Evolutionary conservation across 1,284 basidiomycete species (phyloP), one percentile per base, ranked within the genome.

Genomic region (Trametes polyzona): DNA sequence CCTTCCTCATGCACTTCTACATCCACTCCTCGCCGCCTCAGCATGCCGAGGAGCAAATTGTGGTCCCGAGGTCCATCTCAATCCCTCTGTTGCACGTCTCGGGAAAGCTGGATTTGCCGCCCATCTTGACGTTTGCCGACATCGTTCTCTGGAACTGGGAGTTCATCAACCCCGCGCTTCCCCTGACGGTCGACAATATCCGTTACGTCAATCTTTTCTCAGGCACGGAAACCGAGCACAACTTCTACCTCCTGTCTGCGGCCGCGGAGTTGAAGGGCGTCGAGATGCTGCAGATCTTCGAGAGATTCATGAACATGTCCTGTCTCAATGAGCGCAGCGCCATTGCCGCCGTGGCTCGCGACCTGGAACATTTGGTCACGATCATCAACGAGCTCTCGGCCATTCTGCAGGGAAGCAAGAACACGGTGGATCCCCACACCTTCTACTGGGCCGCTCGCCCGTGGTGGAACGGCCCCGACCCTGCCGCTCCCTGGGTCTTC

Each of bases 121-220:
- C 96, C 0, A 84, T 99, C 59, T 79, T 98, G 57, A 98, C 96
- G 0, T 99, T 96, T 69, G 93, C 96, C 32, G 96, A 97, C 71
- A 95, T 92, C 3, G 96, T 99, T 9, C 82, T 98, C 1, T 99
- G 95, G 93, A 98, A 98, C 70, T 96, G 89, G 83, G 81, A 87
- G 47, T 78, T 85, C 50, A 71, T 83, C 52, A 74, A 86, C 66
- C 78, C 87, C 37, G 75, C 73, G 23, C 72, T 74, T 42, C 84
- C 83, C 47, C 70, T 83, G 57, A 83, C 82, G 59, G 73, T 80
- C 57, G 81, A 83, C 62, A 87, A 90, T 74, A 81, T 88, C 76
- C 77, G 78, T 49, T 87, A 90, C 67, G 73, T 81, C 56, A 84
- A 90, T 65, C 72, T 84, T 3, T 98, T 98, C 74, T 95, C 94